Percentiles rank a stretch among this genome's conserved stretches.
Evolutionary conservation across 2,329 filamentous ascomycete genomes (phyloP).

Genomic region (Penicillium concentricum): DNA sequence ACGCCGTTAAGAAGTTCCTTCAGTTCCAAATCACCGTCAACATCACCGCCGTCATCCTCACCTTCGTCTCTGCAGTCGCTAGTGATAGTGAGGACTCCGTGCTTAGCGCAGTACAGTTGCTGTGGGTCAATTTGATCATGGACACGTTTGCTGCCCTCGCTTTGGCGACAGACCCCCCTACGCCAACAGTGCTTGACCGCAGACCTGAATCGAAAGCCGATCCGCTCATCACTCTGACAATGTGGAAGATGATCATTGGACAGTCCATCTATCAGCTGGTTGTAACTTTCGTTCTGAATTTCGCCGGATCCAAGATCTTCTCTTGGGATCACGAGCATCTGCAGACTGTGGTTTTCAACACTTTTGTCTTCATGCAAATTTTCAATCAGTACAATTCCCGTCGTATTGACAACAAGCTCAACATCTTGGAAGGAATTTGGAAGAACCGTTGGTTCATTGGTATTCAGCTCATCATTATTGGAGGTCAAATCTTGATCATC

Average conservation of each 20-base stretch:
- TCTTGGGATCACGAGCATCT: constrained; percentile 29
- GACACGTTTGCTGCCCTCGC: constrained; percentile 67
- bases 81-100: constrained; percentile 57
- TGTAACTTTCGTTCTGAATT: constrained; percentile 48
- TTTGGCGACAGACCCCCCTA: constrained; percentile 63
- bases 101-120: constrained; percentile 64
- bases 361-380: constrained; percentile 49
- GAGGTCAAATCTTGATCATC: constrained; percentile 69
- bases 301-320: constrained; percentile 40
- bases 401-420: constrained; percentile 46
- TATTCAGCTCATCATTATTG: constrained; percentile 66
- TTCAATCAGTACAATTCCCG: constrained; percentile 53
- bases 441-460: constrained; percentile 53
- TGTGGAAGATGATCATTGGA: constrained; percentile 50
- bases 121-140: constrained; percentile 71
- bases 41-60: constrained; percentile 65
- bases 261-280: constrained; percentile 45
- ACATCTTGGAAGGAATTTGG: constrained; percentile 45
- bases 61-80: constrained; percentile 63
- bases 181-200: constrained; percentile 57
- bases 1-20: constrained; percentile 74
- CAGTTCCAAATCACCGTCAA: constrained; percentile 57
- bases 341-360: constrained; percentile 45
- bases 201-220: constrained; percentile 48
- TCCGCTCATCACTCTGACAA: constrained; percentile 47